Evolutionary conservation across 1,284 basidiomycete species (phyloP), one percentile per base, ranked within the genome.

Genomic region (Papiliotrema laurentii): DNA sequence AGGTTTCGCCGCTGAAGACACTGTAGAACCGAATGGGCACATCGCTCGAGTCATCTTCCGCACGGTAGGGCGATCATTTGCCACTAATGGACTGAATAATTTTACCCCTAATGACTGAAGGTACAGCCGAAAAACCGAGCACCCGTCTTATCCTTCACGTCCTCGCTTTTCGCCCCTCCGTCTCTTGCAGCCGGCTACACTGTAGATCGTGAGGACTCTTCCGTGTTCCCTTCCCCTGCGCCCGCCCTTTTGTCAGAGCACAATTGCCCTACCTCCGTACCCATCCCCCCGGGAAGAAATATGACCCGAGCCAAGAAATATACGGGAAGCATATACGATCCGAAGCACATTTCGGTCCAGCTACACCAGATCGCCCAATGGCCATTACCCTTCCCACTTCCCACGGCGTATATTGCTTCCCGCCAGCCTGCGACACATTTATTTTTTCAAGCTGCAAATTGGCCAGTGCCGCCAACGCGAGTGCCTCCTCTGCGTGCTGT

Each of bases 41-140:
- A 21, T 35, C 9, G 50, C 47, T n/a, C 45, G 49, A 22, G 55
- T 60, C 21, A 37, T 55, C 14, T 43, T 55, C 25, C 44, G 54
- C 9, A 50, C 30, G 11, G 58, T 60, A 21, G 45, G 30, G 10
- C 30, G n/a, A n/a, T n/a, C n/a, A n/a, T n/a, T n/a, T n/a, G n/a
- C n/a, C n/a, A n/a, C n/a, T n/a, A n/a, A n/a, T n/a, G n/a, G n/a
- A n/a, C n/a, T n/a, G n/a, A n/a, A n/a, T n/a, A n/a, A n/a, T n/a
- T n/a, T n/a, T n/a, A 31, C 16, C 30, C 30, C 30, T 31, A 31
- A 31, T 16, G n/a, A n/a, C n/a, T 54, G 39, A 14, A 14, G 0
- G 34, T 33, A 5, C 22, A 44, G 42, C 44, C 34, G 3, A 3
- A 33, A 13, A 24, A 13, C 16, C 33, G 44, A 11, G 44, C 44